Conservation (phyloP, 306 rosid species). For the Glycyrrhiza uralensis region DNA sequence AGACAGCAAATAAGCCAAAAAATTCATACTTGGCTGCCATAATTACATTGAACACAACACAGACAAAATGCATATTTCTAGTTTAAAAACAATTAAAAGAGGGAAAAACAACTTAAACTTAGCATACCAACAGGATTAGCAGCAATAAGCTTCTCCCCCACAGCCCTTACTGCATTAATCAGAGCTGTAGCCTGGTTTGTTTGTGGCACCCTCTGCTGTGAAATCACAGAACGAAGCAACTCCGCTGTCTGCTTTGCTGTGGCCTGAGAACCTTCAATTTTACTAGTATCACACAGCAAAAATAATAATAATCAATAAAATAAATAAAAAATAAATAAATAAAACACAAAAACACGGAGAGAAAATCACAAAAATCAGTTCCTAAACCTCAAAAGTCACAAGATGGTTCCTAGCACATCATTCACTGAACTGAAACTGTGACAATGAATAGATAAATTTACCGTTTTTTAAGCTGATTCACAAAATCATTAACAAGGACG, state of each 20-base stretch:
- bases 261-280: conserved; percentile 94
- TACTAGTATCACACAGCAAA: conserved; percentile 44
- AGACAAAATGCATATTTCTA: neutral
- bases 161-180: conserved; percentile 77
- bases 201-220: conserved; percentile 78
- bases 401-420: neutral
- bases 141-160: conserved; percentile 90
- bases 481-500: conserved; percentile 66
- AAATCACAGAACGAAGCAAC: conserved; percentile 78
- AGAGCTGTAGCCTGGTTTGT: conserved; percentile 78
- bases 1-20: conserved; percentile 5
- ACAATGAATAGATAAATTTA: conserved; percentile 20
- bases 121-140: conserved; percentile 89
- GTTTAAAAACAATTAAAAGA: neutral
- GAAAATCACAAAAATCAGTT: neutral
- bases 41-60: neutral
- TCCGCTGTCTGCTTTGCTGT: conserved; percentile 85
- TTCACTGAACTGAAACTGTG: conserved; percentile 6
- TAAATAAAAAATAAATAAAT: neutral
- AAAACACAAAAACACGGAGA: neutral
- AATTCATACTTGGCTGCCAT: neutral
- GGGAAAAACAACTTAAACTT: neutral
- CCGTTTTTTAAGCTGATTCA: conserved; percentile 78
- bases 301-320: too few species aligned
- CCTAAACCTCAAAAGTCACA: neutral